Evolutionary conservation across 2,329 filamentous ascomycete species (phyloP).

Genomic region (Fusarium oligoseptatum): DNA sequence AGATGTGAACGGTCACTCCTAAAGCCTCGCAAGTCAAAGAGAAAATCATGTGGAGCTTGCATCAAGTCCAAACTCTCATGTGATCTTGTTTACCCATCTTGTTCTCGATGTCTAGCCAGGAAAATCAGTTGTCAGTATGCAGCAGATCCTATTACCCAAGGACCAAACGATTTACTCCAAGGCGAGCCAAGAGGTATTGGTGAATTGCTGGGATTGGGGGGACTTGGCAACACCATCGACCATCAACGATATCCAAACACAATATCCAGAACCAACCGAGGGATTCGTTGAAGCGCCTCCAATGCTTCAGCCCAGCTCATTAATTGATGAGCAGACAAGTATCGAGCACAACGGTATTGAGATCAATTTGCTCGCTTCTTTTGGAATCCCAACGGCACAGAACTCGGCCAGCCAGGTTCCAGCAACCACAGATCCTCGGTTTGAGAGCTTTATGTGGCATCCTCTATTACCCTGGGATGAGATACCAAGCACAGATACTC

Average conservation of each 20-base stretch:
- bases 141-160: background rate
- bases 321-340: background rate
- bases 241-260: background rate
- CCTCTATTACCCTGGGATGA: background rate
- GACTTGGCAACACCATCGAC: background rate
- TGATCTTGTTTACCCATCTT: background rate
- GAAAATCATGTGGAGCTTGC: background rate
- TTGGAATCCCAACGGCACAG: background rate
- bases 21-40: background rate
- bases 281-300: background rate
- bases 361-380: background rate
- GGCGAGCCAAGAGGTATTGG: background rate
- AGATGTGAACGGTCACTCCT: background rate
- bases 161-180: background rate
- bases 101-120: background rate
- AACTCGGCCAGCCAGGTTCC: background rate
- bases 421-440: background rate
- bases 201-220: background rate
- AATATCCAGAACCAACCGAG: background rate
- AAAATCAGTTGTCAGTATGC: background rate
- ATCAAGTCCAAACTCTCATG: background rate
- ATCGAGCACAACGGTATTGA: background rate
- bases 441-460: background rate
- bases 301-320: background rate
- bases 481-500: background rate